These are phyloP conservation scores for Cadophora gregata DNA, from an alignment of 2,329 filamentous ascomycete genomes.

Conservation along the genomic window DNA sequence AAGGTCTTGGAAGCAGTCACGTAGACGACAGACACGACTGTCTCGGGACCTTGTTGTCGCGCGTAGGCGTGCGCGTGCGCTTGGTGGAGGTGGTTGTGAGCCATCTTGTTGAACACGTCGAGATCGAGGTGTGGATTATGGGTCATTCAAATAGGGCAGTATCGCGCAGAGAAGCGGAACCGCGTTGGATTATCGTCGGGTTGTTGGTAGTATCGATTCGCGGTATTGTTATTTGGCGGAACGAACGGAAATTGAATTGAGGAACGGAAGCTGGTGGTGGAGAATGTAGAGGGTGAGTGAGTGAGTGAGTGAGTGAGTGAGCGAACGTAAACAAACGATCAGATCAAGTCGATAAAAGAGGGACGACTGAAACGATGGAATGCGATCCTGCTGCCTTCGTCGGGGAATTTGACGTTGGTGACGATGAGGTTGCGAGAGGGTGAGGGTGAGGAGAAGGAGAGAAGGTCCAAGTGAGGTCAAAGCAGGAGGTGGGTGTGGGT, in stretches of 20 bases:
- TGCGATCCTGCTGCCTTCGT: constrained; percentile 11
- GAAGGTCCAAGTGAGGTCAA: neutral
- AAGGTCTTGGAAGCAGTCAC: constrained; percentile 59
- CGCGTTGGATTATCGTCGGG: constrained; percentile 10
- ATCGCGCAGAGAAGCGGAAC: constrained; percentile 8
- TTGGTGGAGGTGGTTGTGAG: constrained; percentile 20
- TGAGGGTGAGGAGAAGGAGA: constrained; percentile 17
- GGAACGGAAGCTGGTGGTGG: constrained; percentile 8
- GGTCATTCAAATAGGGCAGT: constrained; percentile 1
- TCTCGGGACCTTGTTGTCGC: constrained; percentile 32
- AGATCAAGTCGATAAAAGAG: constrained; percentile 35
- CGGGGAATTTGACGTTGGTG: constrained; percentile 16
- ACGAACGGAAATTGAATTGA: constrained; percentile 1
- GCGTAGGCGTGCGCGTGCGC: constrained; percentile 9
- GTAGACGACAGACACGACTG: constrained; percentile 54
- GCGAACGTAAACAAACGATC: constrained; percentile 19
- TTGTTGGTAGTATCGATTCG: constrained; percentile 6
- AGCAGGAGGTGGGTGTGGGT: neutral
- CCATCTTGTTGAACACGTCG: constrained; percentile 9
- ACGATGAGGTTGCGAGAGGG: constrained; percentile 19
- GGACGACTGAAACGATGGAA: constrained; percentile 29
- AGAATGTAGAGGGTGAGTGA: constrained; percentile 11
- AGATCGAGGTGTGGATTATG: constrained; percentile 1
- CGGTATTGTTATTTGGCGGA: constrained; percentile 4
- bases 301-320: neutral